These are phyloP conservation scores for Cystofilobasidium macerans DNA, from an alignment of 768 basidiomycete species.

Conservation along the genomic window DNA sequence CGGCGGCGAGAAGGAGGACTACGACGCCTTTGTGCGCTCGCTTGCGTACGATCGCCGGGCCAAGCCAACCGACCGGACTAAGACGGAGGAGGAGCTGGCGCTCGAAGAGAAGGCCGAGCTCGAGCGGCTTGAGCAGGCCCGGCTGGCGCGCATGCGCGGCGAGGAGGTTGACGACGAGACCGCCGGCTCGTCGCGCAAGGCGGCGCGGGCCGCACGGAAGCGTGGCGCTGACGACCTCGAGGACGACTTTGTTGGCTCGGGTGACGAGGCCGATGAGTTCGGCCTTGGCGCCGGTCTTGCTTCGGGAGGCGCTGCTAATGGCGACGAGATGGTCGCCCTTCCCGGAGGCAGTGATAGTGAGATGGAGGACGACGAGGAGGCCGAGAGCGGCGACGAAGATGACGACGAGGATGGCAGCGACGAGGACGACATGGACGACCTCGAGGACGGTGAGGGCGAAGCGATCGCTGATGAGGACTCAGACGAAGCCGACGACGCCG, in stretches of 20 bases:
- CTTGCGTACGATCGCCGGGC: constrained; percentile 87
- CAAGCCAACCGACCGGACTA: constrained; percentile 86
- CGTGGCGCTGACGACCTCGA: constrained; percentile 67
- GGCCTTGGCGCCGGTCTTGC: constrained; percentile 26
- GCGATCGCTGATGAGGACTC: not conserved
- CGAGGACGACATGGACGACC: not conserved
- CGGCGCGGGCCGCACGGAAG: constrained; percentile 35
- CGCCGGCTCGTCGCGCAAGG: constrained; percentile 41
- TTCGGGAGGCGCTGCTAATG: constrained; percentile 18
- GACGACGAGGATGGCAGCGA: not conserved
- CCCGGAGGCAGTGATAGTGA: constrained; percentile 10
- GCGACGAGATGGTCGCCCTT: constrained; percentile 22
- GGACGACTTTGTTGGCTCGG: constrained; percentile 52
- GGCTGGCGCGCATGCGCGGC: constrained; percentile 76
- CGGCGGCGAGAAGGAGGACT: constrained; percentile 48
- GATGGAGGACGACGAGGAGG: not conserved
- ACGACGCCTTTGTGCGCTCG: constrained; percentile 83
- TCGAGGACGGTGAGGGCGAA: constrained; percentile 3
- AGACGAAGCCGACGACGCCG: not conserved
- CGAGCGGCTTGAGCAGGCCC: constrained; percentile 69
- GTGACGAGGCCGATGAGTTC: constrained; percentile 22
- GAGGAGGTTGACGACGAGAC: constrained; percentile 44
- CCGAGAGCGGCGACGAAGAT: constrained; percentile 1
- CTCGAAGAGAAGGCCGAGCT: constrained; percentile 73
- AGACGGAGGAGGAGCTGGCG: constrained; percentile 90